A percentile compares a stretch with the other conserved stretches of the same genome.
Conservation (phyloP, 257 asterid species). For the Buddleja alternifolia region DNA sequence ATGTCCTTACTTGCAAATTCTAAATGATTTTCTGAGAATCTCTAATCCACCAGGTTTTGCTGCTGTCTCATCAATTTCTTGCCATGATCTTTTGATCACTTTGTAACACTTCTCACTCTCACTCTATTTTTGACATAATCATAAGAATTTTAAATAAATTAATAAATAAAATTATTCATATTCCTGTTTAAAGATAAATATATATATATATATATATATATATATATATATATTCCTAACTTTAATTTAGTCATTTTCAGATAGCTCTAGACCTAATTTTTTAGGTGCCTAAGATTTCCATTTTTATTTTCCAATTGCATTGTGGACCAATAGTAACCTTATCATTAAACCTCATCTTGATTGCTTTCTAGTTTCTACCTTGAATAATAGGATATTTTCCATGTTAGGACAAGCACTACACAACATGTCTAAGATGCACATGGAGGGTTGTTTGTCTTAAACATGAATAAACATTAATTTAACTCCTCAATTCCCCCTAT, state of each 20-base stretch:
- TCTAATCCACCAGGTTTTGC: constrained; percentile 61
- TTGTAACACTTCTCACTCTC: constrained; percentile 82
- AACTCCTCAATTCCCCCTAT: too few species aligned
- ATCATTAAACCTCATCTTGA: neutral
- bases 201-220: too few species aligned
- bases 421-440: constrained; percentile 19
- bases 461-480: too few species aligned
- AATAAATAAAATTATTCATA: neutral
- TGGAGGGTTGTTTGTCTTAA: constrained; percentile 1
- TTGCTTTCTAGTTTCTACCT: neutral
- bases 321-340: constrained; percentile 10
- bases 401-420: neutral
- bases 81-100: constrained; percentile 82
- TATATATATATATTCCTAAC: too few species aligned
- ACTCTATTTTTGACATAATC: constrained; percentile 40
- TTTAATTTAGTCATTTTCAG: neutral
- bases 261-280: neutral
- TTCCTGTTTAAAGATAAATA: neutral
- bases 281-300: constrained; percentile 20
- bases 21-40: constrained; percentile 64
- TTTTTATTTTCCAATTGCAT: neutral
- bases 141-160: neutral
- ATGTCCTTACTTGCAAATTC: constrained; percentile 76
- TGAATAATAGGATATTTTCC: neutral
- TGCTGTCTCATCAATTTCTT: constrained; percentile 68